Percentiles rank a stretch among this genome's conserved stretches.
These are phyloP conservation scores for Geranium rotundifolium DNA, from an alignment of 345 rosid genomes.

Conservation along the genomic window DNA sequence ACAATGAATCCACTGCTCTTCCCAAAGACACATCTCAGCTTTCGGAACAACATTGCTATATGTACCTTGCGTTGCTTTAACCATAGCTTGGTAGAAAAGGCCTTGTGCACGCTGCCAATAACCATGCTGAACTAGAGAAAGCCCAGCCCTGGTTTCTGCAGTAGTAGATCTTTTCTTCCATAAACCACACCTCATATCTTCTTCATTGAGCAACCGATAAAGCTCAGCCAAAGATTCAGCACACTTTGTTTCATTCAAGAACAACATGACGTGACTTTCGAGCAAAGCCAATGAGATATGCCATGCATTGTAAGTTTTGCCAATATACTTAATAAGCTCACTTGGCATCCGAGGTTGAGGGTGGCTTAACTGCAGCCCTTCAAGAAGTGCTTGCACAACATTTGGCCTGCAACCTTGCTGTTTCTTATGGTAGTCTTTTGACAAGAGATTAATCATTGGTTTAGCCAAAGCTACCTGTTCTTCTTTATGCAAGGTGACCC, in stretches of 20 bases:
- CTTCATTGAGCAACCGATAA: slow-evolving; percentile 87
- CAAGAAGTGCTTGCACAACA: slow-evolving; percentile 97
- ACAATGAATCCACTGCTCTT: slow-evolving; percentile 98
- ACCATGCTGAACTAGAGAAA: slow-evolving; percentile 95
- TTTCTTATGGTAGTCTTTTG: slow-evolving; percentile 94
- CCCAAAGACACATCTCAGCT: slow-evolving; percentile 99
- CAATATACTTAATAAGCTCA: slow-evolving; percentile 92
- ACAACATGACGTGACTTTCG: slow-evolving; percentile 93
- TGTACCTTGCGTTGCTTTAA: slow-evolving; percentile 97
- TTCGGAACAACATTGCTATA: slow-evolving; percentile 94
- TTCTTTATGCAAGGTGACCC: slow-evolving; percentile 86
- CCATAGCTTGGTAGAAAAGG: slow-evolving; percentile 96
- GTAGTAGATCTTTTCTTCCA: slow-evolving; percentile 95
- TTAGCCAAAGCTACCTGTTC: slow-evolving; percentile 83
- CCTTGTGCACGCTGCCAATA: slow-evolving; percentile 92
- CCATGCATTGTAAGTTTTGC: slow-evolving; percentile 97
- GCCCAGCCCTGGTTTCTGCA: slow-evolving; percentile 96
- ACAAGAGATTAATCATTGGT: slow-evolving; percentile 74
- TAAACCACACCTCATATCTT: slow-evolving; percentile 97
- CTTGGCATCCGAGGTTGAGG: slow-evolving; percentile 99
- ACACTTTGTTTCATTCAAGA: slow-evolving; percentile 80
- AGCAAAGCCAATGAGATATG: slow-evolving; percentile 84
- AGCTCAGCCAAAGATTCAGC: slow-evolving; percentile 95
- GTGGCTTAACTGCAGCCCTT: slow-evolving; percentile 94
- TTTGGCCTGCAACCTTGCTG: slow-evolving; percentile 93